These are phyloP conservation scores for Pythium periplocum DNA, from an alignment of 352 stramenopile species.

Conservation along the genomic window DNA sequence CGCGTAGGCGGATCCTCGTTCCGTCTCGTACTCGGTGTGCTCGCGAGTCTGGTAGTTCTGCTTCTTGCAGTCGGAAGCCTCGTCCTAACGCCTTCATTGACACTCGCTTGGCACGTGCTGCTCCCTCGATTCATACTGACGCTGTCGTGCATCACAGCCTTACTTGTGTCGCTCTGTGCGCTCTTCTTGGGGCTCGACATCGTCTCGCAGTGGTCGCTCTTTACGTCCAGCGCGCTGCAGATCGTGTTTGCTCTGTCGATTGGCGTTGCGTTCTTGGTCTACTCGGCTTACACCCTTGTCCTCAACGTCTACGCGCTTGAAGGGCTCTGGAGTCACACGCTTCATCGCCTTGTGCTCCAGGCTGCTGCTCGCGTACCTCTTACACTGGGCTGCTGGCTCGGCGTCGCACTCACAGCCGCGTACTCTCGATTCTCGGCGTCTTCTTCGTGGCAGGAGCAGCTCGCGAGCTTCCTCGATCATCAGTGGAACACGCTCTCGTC, in stretches of 20 bases:
- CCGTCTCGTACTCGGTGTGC: slow-evolving; percentile 6
- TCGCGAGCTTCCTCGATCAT: slow-evolving; percentile 18
- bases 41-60: slow-evolving; percentile 2
- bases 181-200: slow-evolving; percentile 28
- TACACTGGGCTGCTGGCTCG: slow-evolving; percentile 14
- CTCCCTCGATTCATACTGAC: neutral
- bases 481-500: slow-evolving; percentile 24
- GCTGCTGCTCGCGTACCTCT: slow-evolving; percentile 6
- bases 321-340: neutral
- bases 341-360: slow-evolving; percentile 23
- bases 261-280: slow-evolving; percentile 23
- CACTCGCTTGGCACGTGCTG: neutral
- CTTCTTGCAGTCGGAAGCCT: slow-evolving; percentile 7
- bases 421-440: slow-evolving; percentile 7
- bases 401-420: slow-evolving; percentile 15
- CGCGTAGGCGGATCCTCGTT: slow-evolving; percentile 10
- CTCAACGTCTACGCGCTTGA: slow-evolving; percentile 21
- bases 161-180: slow-evolving; percentile 15
- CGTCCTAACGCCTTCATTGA: neutral
- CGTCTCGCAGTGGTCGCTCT: slow-evolving; percentile 23
- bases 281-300: slow-evolving; percentile 2
- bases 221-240: slow-evolving; percentile 27
- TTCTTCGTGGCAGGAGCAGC: slow-evolving; percentile 5
- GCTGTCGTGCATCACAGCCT: neutral
- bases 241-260: slow-evolving; percentile 24